phyloP scores from a whole-genome alignment of 2,329 filamentous ascomycete genomes.

The Trichophyton schoenleinii region DNA sequence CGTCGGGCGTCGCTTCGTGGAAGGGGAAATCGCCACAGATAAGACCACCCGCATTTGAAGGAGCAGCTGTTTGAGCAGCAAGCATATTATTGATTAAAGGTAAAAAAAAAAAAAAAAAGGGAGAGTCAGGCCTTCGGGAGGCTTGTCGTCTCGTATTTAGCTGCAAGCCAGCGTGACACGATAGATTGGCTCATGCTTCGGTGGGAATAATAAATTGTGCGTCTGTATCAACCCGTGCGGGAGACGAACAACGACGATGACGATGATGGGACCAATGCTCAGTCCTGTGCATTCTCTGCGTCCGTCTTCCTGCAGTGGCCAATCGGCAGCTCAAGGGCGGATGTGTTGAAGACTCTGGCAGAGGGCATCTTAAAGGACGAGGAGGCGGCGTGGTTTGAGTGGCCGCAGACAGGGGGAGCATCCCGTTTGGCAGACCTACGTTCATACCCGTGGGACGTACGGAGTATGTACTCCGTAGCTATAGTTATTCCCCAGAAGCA shows the following conservation, averaged over 20 bases:
- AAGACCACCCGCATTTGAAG: background rate
- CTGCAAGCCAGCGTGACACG: conserved; percentile 1
- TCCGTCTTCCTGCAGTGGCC: background rate
- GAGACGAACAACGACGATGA: background rate
- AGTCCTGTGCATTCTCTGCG: background rate
- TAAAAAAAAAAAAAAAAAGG: background rate
- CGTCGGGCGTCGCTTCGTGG: background rate
- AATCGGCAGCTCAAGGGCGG: background rate
- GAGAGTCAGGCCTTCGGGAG: background rate
- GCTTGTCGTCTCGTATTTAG: background rate
- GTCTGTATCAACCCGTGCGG: background rate
- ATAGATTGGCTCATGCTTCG: background rate
- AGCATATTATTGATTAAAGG: background rate
- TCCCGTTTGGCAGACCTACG: background rate
- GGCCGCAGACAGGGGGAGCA: background rate
- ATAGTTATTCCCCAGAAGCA: too few species aligned
- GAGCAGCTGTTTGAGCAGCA: background rate
- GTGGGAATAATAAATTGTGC: background rate
- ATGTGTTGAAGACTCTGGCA: background rate
- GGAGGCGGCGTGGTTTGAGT: background rate
- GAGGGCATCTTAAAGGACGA: background rate
- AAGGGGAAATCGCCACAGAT: background rate
- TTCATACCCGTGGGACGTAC: background rate
- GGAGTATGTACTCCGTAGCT: background rate
- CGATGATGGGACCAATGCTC: background rate